Percentiles rank a stretch among this genome's conserved stretches.
phyloP scores from a whole-genome alignment of 192 early-diverging fungal genomes.

The Coemansia sp. region DNA sequence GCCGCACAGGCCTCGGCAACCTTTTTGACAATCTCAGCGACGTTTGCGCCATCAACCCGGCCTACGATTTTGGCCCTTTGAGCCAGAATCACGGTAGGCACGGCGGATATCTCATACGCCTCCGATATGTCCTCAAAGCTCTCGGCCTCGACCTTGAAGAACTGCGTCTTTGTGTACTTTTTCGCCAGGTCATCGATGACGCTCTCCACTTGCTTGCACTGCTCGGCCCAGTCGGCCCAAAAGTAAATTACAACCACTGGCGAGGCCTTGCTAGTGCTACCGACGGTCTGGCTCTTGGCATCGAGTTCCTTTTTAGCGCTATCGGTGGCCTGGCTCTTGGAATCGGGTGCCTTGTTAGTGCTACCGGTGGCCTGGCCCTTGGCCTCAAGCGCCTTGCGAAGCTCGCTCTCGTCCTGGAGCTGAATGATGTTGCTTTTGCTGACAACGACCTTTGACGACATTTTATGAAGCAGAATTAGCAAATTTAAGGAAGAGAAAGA shows the following conservation, averaged over 20 bases:
- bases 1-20: slow-evolving; percentile 51
- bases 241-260: slow-evolving; percentile 70
- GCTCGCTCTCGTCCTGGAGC: slow-evolving; percentile 33
- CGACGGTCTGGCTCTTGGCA: background rate
- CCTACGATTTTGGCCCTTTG: slow-evolving; percentile 67
- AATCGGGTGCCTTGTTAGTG: slow-evolving; percentile 24
- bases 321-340: slow-evolving; percentile 12
- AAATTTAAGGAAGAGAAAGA: background rate
- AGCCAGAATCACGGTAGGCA: slow-evolving; percentile 86
- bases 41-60: slow-evolving; percentile 87
- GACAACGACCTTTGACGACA: slow-evolving; percentile 2
- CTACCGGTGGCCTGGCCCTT: slow-evolving; percentile 12
- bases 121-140: slow-evolving; percentile 85
- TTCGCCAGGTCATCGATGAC: slow-evolving; percentile 83
- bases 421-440: slow-evolving; percentile 22
- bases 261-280: background rate
- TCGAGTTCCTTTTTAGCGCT: too few relatives aligned
- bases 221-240: slow-evolving; percentile 87
- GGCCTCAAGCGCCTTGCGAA: slow-evolving; percentile 31
- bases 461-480: background rate
- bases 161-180: slow-evolving; percentile 72
- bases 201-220: slow-evolving; percentile 89
- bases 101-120: slow-evolving; percentile 83
- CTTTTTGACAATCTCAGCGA: slow-evolving; percentile 69
- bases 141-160: slow-evolving; percentile 91